Percentiles rank a stretch among this genome's conserved stretches.
These are phyloP conservation scores for Pleurotus tuber-regium DNA, from an alignment of 768 basidiomycete genomes.

Conservation along the genomic window DNA sequence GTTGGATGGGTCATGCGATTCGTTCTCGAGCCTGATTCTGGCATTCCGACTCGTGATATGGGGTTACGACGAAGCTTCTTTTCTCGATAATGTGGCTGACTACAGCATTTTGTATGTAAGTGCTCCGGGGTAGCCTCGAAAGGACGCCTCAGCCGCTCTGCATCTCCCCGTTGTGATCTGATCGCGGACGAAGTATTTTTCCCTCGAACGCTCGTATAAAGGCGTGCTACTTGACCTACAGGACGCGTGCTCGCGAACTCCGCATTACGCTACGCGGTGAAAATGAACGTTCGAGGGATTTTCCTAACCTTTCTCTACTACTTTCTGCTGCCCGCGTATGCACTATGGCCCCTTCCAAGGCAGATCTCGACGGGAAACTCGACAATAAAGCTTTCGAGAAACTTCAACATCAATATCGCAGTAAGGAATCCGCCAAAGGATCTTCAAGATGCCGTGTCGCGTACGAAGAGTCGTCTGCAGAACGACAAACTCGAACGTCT, in stretches of 20 bases:
- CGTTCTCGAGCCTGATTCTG: neutral
- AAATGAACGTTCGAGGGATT: neutral
- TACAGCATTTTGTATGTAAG: too few relatives aligned
- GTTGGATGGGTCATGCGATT: neutral
- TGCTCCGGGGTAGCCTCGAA: too few relatives aligned
- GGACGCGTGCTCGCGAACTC: neutral
- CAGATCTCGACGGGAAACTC: slow-evolving; percentile 40
- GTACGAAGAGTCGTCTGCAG: slow-evolving; percentile 40
- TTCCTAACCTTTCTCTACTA: slow-evolving; percentile 10
- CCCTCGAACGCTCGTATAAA: neutral
- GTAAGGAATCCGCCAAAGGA: slow-evolving; percentile 49
- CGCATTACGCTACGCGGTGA: neutral
- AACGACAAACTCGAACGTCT: slow-evolving; percentile 63
- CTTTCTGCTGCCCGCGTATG: slow-evolving; percentile 11
- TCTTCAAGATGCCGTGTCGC: slow-evolving; percentile 52
- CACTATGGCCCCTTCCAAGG: slow-evolving; percentile 37
- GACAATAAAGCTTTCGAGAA: slow-evolving; percentile 43
- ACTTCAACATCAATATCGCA: slow-evolving; percentile 50
- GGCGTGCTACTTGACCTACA: neutral
- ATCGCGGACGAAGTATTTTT: neutral
- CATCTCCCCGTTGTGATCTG: neutral
- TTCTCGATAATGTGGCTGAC: neutral
- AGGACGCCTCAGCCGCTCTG: neutral
- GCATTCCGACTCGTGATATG: neutral
- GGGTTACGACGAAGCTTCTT: neutral